Base-by-base conservation (phyloP, 805 yeast genomes). In the Tetrapisispora fleetii region DNA sequence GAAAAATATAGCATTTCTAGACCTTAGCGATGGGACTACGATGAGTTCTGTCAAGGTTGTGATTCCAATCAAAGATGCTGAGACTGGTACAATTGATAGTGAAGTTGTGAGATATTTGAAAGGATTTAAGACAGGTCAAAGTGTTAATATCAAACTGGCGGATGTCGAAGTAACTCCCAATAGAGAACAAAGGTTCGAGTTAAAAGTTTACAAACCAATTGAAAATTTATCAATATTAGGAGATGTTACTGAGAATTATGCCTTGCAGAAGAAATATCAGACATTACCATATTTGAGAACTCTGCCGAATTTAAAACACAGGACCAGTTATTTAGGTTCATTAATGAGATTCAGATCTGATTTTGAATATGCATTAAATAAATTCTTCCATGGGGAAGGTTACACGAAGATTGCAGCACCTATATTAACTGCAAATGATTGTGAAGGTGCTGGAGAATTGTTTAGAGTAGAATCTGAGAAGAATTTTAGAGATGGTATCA, bases 401-500 rank as follows among this genome's bases (percentile, higher is more conserved):
- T 88, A 86, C 54, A 67, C 73, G 14, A 90, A 87, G 67, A 88
- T 86, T 0, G 72, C 81, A 24, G 95, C 98, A 3, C 99, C 99
- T 8, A 57, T 91, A 13, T 68, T 91, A 21, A 93, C 99, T 0
- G 73, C 86, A 11, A 79, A 95, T 1, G 99, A 93, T 63, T 91
- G 98, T 62, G 99, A 93, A 68, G 98, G 99, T 17, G 97, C 95
- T 3, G 98, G 98, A 4, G 98, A 93, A 61, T 77, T 85, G 52
- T 93, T 93, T 55, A 69, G 67, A 42, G 67, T 90, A 11, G 71
- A 58, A 45, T 48, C 67, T 51, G 53, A 52, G 19, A 50, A 49
- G 6, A 32, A 38, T 33, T 3, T 24, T 17, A 24, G 17, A n/a
- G 32, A 38, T 8, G 24, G 14, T 5, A 33, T 16, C 1, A 18